Evolutionary conservation across 2,329 filamentous ascomycete species (phyloP).

Genomic region (Talaromyces sp.): DNA sequence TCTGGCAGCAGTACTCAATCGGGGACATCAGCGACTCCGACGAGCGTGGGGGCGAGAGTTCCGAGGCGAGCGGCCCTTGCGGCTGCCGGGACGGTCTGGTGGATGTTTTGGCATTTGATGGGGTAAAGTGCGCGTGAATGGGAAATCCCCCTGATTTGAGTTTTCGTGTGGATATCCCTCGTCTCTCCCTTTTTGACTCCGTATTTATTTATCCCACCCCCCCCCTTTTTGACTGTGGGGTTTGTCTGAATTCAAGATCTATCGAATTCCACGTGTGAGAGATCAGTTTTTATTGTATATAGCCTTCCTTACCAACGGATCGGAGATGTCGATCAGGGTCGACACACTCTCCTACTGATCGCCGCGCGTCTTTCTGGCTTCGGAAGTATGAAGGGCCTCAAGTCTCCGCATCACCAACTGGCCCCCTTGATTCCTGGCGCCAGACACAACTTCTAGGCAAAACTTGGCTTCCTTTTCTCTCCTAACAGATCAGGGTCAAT

Average conservation of each 20-base stretch:
- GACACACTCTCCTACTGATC: conserved; percentile 2
- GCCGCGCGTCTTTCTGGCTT: conserved; percentile 4
- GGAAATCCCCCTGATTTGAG: no score
- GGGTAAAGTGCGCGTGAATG: background rate
- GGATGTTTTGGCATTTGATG: conserved; percentile 1
- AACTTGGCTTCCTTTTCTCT: background rate
- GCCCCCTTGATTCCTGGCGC: conserved; percentile 10
- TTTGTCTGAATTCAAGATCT: no score
- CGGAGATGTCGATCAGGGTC: background rate
- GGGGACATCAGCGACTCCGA: conserved; percentile 4
- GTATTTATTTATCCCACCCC: no score
- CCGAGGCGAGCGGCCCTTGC: background rate
- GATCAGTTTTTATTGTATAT: background rate
- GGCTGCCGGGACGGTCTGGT: conserved; percentile 3
- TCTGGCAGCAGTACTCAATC: background rate
- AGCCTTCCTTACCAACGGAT: background rate
- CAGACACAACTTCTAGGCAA: background rate
- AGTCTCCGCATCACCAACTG: background rate
- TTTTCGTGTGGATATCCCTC: no score
- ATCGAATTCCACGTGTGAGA: no score
- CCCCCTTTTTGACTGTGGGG: no score
- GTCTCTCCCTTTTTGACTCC: no score
- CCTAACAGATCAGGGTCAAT: background rate
- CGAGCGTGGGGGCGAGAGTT: background rate
- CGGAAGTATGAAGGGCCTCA: conserved; percentile 17